These are phyloP conservation scores for Ulvella scutata DNA, from an alignment of 139 green algal genomes.

Conservation along the genomic window DNA sequence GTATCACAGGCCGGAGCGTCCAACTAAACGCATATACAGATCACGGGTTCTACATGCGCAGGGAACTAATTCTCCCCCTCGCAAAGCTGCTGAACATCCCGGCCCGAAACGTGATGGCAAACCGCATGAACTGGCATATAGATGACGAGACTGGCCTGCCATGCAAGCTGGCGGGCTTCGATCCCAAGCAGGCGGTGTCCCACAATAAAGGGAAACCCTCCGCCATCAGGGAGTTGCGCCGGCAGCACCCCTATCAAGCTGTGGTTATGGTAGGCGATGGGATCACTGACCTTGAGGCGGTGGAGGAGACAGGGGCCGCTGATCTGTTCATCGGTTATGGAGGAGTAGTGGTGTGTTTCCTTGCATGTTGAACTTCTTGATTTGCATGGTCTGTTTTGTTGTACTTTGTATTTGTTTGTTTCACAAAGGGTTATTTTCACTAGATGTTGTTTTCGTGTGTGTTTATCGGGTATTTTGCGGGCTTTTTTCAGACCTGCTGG, in stretches of 20 bases:
- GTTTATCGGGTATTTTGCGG: too few relatives aligned
- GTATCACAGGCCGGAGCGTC: too few relatives aligned
- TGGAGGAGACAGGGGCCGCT: conserved; percentile 32
- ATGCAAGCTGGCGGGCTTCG: conserved; percentile 44
- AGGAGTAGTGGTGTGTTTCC: conserved; percentile 20
- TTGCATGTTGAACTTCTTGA: too few relatives aligned
- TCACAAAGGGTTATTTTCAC: too few relatives aligned
- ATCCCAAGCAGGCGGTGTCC: conserved; percentile 34
- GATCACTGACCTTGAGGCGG: conserved; percentile 52
- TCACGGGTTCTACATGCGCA: neutral
- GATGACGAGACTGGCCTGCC: conserved; percentile 39
- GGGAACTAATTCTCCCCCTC: conserved; percentile 51
- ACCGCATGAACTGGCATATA: conserved; percentile 49
- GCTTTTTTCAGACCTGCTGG: too few relatives aligned
- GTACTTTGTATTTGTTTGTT: too few relatives aligned
- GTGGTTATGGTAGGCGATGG: conserved; percentile 61
- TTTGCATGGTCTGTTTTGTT: too few relatives aligned
- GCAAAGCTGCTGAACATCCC: conserved; percentile 36
- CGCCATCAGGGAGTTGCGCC: conserved; percentile 13
- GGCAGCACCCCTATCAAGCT: conserved; percentile 42
- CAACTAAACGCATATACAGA: neutral
- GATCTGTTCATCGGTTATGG: conserved; percentile 53
- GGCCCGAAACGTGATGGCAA: conserved; percentile 48
- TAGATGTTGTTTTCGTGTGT: too few relatives aligned
- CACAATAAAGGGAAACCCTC: conserved; percentile 41